Evolutionary conservation across 306 rosid species (phyloP).

Genomic region (Oemleria cerasiformis): DNA sequence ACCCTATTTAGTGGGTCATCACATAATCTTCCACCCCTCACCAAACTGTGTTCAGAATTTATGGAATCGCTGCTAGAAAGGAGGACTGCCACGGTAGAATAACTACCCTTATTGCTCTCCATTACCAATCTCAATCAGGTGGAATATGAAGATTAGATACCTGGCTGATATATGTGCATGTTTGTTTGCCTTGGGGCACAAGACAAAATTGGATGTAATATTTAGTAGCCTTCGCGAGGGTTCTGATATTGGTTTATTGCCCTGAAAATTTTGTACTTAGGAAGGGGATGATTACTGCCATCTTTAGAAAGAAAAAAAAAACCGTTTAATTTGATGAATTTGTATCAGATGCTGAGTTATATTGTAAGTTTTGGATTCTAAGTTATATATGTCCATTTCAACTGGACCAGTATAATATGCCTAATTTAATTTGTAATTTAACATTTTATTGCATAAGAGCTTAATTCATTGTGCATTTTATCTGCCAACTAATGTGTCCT

Average conservation of each 20-base stretch:
- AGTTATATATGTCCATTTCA: too few species aligned
- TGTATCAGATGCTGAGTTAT: not conserved
- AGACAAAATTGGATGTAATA: not conserved
- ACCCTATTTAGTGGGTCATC: slow-evolving; percentile 77
- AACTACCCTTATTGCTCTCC: slow-evolving; percentile 17
- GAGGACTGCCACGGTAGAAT: slow-evolving; percentile 47
- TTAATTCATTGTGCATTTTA: too few species aligned
- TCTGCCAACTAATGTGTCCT: too few species aligned
- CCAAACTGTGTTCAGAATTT: slow-evolving; percentile 71
- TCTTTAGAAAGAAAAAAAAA: not conserved
- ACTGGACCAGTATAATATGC: too few species aligned
- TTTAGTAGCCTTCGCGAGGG: not conserved
- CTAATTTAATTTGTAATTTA: too few species aligned
- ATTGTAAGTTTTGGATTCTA: too few species aligned
- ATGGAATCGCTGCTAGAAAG: slow-evolving; percentile 72
- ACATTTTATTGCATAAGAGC: too few species aligned
- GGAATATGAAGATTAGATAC: not conserved
- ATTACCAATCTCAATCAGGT: not conserved
- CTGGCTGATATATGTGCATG: not conserved
- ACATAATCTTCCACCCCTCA: slow-evolving; percentile 76
- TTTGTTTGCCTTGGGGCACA: not conserved
- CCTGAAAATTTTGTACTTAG: slow-evolving; percentile 14
- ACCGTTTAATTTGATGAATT: not conserved
- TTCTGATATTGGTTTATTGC: not conserved
- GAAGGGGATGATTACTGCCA: not conserved